These are phyloP conservation scores for Leucogyrophana mollusca DNA, from an alignment of 768 basidiomycete genomes.

Conservation along the genomic window DNA sequence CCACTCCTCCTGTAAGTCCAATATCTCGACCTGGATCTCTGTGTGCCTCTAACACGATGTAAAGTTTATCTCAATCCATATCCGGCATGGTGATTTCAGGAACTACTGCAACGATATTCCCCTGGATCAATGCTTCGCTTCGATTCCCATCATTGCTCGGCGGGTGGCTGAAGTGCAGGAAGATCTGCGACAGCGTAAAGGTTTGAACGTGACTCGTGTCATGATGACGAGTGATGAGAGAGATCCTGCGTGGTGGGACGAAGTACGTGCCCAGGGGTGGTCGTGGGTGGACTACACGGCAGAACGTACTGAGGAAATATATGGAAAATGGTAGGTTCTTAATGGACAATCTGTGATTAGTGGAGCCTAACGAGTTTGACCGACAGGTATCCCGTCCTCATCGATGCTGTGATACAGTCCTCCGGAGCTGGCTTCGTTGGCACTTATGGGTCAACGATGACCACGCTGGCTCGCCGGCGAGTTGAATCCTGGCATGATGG, in stretches of 20 bases:
- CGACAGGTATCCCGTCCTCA: constrained; percentile 66
- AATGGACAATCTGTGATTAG: not conserved
- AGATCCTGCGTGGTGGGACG: constrained; percentile 58
- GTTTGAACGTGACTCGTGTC: constrained; percentile 48
- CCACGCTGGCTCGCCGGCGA: constrained; percentile 60
- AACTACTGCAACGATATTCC: constrained; percentile 43
- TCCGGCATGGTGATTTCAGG: constrained; percentile 55
- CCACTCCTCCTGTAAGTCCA: constrained; percentile 46
- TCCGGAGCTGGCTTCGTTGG: constrained; percentile 68
- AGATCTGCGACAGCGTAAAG: constrained; percentile 43
- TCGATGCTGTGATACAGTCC: constrained; percentile 74
- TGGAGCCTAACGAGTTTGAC: not conserved
- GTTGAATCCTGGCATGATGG: constrained; percentile 68
- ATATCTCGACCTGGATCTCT: not conserved
- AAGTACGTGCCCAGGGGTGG: constrained; percentile 51
- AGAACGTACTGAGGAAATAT: constrained; percentile 38
- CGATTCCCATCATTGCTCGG: constrained; percentile 50
- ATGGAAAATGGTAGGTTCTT: constrained; percentile 48
- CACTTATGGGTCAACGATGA: constrained; percentile 72
- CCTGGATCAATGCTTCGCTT: constrained; percentile 49
- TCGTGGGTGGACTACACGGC: constrained; percentile 45
- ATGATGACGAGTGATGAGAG: constrained; percentile 67
- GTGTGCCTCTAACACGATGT: not conserved
- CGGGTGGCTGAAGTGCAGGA: constrained; percentile 55
- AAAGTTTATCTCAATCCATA: constrained; percentile 58